phyloP scores from a whole-genome alignment of 2,329 filamentous ascomycete species.

The Microcyclospora pomicola region DNA sequence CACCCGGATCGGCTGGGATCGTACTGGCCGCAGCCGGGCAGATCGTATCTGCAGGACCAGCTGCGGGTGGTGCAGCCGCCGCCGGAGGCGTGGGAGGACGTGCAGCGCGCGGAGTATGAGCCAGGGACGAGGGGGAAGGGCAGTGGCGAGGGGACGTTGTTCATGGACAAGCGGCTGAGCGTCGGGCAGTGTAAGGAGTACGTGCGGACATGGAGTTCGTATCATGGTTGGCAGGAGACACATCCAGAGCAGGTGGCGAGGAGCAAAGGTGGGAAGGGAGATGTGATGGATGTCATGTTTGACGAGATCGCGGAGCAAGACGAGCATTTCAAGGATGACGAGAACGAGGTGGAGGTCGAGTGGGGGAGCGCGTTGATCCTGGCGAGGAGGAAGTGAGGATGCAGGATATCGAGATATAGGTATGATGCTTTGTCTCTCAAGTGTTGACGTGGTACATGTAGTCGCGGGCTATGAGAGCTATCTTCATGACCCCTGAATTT shows the following conservation, averaged over 20 bases:
- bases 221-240: conserved; percentile 43
- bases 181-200: conserved; percentile 49
- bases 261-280: conserved; percentile 43
- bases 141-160: conserved; percentile 29
- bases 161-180: conserved; percentile 41
- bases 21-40: conserved; percentile 50
- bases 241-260: conserved; percentile 38
- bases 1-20: conserved; percentile 38
- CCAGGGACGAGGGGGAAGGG: conserved; percentile 32
- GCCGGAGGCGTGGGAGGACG: conserved; percentile 36
- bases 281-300: conserved; percentile 50
- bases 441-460: no score
- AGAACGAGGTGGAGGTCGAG: conserved; percentile 40
- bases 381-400: conserved; percentile 31
- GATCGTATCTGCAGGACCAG: conserved; percentile 40
- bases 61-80: conserved; percentile 41
- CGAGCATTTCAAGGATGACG: conserved; percentile 36
- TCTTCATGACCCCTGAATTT: no score
- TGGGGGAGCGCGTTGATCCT: conserved; percentile 49
- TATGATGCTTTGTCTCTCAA: no score
- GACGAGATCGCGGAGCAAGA: conserved; percentile 43
- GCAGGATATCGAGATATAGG: no score
- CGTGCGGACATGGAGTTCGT: conserved; percentile 46
- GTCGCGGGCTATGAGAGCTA: no score
- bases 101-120: conserved; percentile 44